Evolutionary conservation across 2,329 filamentous ascomycete species (phyloP).

Genomic region (Coleophoma cylindrospora): DNA sequence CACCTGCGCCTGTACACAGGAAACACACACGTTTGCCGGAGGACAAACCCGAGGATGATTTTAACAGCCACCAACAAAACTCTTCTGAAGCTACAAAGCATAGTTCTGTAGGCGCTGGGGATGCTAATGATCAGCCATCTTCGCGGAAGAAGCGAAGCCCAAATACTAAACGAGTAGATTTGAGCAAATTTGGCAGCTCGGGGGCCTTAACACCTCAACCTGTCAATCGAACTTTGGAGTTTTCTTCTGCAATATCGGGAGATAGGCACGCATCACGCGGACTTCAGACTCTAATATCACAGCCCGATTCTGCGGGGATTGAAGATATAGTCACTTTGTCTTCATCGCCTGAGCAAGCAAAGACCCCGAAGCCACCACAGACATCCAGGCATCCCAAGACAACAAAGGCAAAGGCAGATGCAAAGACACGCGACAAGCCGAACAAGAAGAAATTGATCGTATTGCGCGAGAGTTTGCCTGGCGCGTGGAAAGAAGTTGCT

Average conservation of each 20-base stretch:
- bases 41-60: neutral
- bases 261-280: neutral
- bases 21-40: neutral
- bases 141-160: constrained; percentile 7
- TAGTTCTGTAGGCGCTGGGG: neutral
- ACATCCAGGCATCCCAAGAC: neutral
- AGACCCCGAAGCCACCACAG: neutral
- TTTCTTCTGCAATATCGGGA: neutral
- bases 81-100: neutral
- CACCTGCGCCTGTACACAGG: neutral
- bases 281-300: neutral
- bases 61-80: neutral
- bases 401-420: neutral
- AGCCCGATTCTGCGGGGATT: no score
- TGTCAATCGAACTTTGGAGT: neutral
- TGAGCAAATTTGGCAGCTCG: neutral
- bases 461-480: constrained; percentile 28
- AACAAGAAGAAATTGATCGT: constrained; percentile 21
- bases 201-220: neutral
- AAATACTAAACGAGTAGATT: neutral
- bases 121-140: constrained; percentile 1
- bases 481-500: constrained; percentile 26
- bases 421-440: neutral
- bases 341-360: neutral
- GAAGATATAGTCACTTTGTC: neutral